Percentiles rank a stretch among this genome's conserved stretches.
Evolutionary conservation across 1,284 basidiomycete genomes (phyloP).

Genomic region (Boletellus deceptivus): DNA sequence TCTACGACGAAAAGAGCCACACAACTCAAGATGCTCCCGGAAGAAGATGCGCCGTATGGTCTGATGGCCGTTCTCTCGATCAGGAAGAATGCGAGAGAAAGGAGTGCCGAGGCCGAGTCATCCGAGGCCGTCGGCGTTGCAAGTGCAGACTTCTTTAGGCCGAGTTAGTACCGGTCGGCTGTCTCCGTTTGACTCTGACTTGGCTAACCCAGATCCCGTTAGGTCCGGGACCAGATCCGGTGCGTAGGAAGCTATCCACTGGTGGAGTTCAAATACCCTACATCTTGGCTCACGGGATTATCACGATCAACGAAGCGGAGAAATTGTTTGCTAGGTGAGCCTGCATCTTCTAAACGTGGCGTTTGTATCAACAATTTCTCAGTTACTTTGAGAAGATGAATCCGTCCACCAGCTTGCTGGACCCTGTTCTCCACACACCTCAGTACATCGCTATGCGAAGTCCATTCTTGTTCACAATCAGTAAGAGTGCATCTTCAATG

Average conservation of each 20-base stretch:
- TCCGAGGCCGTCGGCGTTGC: conserved; percentile 60
- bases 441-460: conserved; percentile 69
- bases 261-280: conserved; percentile 55
- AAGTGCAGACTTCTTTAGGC: conserved; percentile 60
- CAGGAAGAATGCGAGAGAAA: conserved; percentile 43
- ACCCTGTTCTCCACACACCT: conserved; percentile 73
- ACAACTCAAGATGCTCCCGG: conserved; percentile 54
- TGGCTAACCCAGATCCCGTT: conserved; percentile 1
- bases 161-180: conserved; percentile 45
- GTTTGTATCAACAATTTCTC: conserved; percentile 8
- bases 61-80: conserved; percentile 64
- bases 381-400: conserved; percentile 81
- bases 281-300: conserved; percentile 68
- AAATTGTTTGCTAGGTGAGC: conserved; percentile 75
- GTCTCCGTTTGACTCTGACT: neutral
- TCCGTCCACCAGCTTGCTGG: conserved; percentile 64
- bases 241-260: conserved; percentile 30
- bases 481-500: conserved; percentile 46
- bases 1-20: conserved; percentile 33
- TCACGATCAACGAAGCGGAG: conserved; percentile 71
- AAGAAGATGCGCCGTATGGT: conserved; percentile 63
- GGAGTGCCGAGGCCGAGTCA: conserved; percentile 42
- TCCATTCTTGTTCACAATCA: conserved; percentile 79
- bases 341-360: neutral
- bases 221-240: conserved; percentile 47